phyloP scores from a whole-genome alignment of 1,284 basidiomycete species.

The Thecaphora thlaspeos region DNA sequence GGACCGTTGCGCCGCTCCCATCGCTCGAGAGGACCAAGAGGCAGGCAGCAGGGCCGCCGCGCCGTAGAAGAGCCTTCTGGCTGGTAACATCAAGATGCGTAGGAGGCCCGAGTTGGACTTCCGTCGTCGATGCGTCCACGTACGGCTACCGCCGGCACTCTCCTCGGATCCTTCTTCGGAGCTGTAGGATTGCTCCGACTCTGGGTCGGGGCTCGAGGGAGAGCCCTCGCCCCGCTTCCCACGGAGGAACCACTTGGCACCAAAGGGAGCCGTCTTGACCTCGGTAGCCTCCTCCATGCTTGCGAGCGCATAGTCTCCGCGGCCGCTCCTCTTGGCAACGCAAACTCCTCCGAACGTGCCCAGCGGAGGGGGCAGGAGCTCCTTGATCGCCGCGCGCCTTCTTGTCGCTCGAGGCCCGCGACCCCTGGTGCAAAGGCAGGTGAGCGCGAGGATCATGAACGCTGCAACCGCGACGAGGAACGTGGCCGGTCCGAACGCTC shows the following conservation, averaged over 20 bases:
- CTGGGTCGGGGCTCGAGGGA: conserved; percentile 30
- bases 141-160: conserved; percentile 17
- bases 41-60: conserved; percentile 21
- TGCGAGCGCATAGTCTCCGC: conserved; percentile 49
- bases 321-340: conserved; percentile 18
- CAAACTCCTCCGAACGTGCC: conserved; percentile 32
- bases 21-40: neutral
- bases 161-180: conserved; percentile 38
- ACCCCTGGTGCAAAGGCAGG: conserved; percentile 38
- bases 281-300: conserved; percentile 46
- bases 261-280: conserved; percentile 8
- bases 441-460: conserved; percentile 30
- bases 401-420: conserved; percentile 27
- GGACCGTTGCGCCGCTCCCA: no score
- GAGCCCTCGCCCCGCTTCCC: conserved; percentile 24
- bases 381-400: conserved; percentile 30
- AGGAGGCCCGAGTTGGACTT: conserved; percentile 8
- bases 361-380: conserved; percentile 40
- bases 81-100: conserved; percentile 22
- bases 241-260: conserved; percentile 13
- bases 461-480: conserved; percentile 21
- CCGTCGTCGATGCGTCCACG: neutral
- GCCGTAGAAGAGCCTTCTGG: conserved; percentile 17
- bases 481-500: conserved; percentile 21
- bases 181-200: conserved; percentile 32